Evolutionary conservation across 805 yeast species (phyloP).

Genomic region (Cyberlindnera euphorbiae): DNA sequence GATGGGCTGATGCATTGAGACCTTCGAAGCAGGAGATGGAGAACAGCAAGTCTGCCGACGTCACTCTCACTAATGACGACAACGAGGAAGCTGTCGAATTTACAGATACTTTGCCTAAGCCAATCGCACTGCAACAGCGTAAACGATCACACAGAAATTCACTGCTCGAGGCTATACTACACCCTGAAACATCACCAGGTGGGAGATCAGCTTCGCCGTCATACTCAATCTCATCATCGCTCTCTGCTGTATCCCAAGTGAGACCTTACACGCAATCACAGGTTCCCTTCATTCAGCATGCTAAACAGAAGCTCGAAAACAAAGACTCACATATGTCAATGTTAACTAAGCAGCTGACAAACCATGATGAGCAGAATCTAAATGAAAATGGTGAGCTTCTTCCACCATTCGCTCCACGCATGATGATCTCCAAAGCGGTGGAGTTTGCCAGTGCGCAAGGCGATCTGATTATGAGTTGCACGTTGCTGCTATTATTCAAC

Average conservation of each 20-base stretch:
- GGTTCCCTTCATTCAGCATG: constrained; percentile 8
- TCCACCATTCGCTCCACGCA: constrained; percentile 57
- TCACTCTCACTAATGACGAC: constrained; percentile 6
- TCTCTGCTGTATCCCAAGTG: constrained; percentile 14
- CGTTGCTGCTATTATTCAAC: constrained; percentile 51
- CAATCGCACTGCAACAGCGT: constrained; percentile 11
- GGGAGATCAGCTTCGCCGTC: constrained; percentile 22
- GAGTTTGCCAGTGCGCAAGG: constrained; percentile 57
- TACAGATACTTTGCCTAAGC: constrained; percentile 15
- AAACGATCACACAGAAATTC: constrained; percentile 22
- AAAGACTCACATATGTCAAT: constrained; percentile 20
- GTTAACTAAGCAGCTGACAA: constrained; percentile 24
- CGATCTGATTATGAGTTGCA: constrained; percentile 55
- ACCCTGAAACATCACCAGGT: constrained; percentile 16
- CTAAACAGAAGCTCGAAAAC: constrained; percentile 6
- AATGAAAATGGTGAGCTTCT: constrained; percentile 4
- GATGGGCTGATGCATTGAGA: constrained; percentile 21
- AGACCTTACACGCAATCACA: constrained; percentile 15
- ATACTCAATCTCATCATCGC: constrained; percentile 17
- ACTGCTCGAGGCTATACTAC: constrained; percentile 25
- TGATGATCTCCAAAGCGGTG: constrained; percentile 46
- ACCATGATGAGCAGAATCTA: constrained; percentile 6
- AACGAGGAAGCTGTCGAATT: constrained; percentile 23
- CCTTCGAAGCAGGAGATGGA: constrained; percentile 3
- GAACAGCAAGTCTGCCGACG: constrained; percentile 1